Evolutionary conservation across 306 rosid genomes (phyloP), one percentile per base, ranked within the genome.

Genomic region (Dryas drummondii): DNA sequence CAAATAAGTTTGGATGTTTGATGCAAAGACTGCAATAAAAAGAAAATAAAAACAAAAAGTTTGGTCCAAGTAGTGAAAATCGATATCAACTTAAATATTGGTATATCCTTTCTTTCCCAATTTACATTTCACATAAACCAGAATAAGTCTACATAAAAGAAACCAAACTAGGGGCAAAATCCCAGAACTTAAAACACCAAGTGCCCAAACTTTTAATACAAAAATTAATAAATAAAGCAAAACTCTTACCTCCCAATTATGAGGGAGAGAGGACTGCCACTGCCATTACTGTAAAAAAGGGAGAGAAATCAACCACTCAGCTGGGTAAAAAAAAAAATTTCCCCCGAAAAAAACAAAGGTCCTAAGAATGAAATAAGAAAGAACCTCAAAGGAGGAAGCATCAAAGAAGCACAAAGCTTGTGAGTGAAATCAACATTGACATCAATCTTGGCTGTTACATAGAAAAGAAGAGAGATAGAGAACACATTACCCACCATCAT

Each of bases 1-100:
- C 98, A 82, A 92, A 93, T 82, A 93, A 83, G 72, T 93, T 90
- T 44, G 98, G 98, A 71, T 93, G 98, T 76, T 93, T 93, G 80
- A 93, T 80, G 84, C 92, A 90, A 62, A 90, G 92, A 81, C 96
- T 93, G 79, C 79, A 78, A 22, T 22, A 59, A 7, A 44, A 53
- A 42, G 13, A 41, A 58, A 41, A 58, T 4, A 49, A 76, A 54
- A 63, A 54, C n/a, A 13, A 77, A 54, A 14, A n/a, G 17, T 5
- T 71, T 26, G 15, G 51, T 60, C 60, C 70, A 66, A 56, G 11
- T 37, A 32, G 17, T 37, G 57, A 19, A 66, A 56, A 41, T n/a
- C 14, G 11, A 55, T 5, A 27, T 1, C 17, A 9, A 22, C 45
- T 73, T 14, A 15, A 19, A 51, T 5, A 12, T 32, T 0, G 8